A percentile compares a stretch with the other conserved stretches of the same genome.
phyloP scores from a whole-genome alignment of 768 basidiomycete genomes.

The Sarcomyxa edulis region DNA sequence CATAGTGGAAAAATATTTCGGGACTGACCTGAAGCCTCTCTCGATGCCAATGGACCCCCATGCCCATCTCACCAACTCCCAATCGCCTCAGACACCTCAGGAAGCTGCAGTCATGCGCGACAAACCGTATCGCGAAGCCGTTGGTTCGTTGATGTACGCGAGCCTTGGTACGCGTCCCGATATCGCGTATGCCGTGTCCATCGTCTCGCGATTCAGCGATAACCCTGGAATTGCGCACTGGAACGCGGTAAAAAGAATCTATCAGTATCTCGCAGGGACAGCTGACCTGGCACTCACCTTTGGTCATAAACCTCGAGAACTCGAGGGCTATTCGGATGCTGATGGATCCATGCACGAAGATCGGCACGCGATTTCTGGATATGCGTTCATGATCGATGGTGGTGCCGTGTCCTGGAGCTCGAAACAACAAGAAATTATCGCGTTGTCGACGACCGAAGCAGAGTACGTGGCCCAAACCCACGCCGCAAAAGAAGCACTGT shows the following conservation, averaged over 20 bases:
- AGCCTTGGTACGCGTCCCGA: constrained; percentile 20
- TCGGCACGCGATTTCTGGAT: constrained; percentile 20
- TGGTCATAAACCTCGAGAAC: constrained; percentile 7
- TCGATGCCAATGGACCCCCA: constrained; percentile 13
- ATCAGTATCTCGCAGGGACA: constrained; percentile 13
- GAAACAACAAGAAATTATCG: constrained; percentile 15
- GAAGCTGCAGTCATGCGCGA: constrained; percentile 9
- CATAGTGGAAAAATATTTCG: constrained; percentile 13
- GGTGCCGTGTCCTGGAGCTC: constrained; percentile 20
- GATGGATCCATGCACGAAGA: constrained; percentile 7
- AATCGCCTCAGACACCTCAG: constrained; percentile 8
- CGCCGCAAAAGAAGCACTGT: constrained; percentile 13
- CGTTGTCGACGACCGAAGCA: constrained; percentile 11
- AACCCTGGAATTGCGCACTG: constrained; percentile 23
- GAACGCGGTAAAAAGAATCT: constrained; percentile 13
- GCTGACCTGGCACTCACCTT: constrained; percentile 8
- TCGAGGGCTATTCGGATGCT: constrained; percentile 12
- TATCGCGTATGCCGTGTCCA: constrained; percentile 16
- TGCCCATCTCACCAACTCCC: constrained; percentile 6
- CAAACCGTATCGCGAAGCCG: constrained; percentile 9
- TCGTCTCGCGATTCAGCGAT: constrained; percentile 19
- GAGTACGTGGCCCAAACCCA: constrained; percentile 13
- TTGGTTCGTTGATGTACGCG: constrained; percentile 21
- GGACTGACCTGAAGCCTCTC: constrained; percentile 14
- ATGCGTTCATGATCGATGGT: constrained; percentile 17